Percentiles rank a stretch among this genome's conserved stretches.
phyloP scores from a whole-genome alignment of 306 rosid species.

The Quillaja saponaria region DNA sequence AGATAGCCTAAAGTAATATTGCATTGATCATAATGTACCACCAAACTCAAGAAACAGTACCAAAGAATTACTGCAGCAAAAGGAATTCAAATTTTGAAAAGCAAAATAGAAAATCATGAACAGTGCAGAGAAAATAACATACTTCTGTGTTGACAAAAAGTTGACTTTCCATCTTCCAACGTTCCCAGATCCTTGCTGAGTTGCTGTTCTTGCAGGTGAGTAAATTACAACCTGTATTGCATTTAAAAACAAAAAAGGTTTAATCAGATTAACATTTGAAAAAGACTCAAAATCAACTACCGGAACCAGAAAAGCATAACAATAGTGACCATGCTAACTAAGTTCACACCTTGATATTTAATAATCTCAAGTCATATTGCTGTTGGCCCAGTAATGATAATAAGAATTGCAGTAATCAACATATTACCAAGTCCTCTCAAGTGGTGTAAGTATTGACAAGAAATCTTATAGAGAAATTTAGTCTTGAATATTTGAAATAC shows the following conservation, averaged over 20 bases:
- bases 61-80: conserved; percentile 1
- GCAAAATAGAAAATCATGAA: background rate
- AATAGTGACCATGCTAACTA: conserved; percentile 9
- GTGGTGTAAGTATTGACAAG: background rate
- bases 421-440: background rate
- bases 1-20: conserved; percentile 19
- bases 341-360: conserved; percentile 17
- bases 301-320: background rate
- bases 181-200: conserved; percentile 98
- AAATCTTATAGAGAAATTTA: background rate
- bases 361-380: background rate
- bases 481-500: background rate
- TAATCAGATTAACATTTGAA: no score
- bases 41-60: conserved; percentile 10
- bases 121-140: conserved; percentile 23
- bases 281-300: no score
- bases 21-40: conserved; percentile 1
- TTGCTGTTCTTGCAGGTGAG: conserved; percentile 97
- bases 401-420: background rate
- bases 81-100: conserved; percentile 11
- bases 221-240: conserved; percentile 74
- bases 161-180: conserved; percentile 95
- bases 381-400: no score
- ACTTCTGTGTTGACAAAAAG: conserved; percentile 92
- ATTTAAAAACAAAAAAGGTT: background rate